These are phyloP conservation scores for Acanthamoeba castellanii DNA, from an alignment of 208 protist species.

Conservation along the genomic window DNA sequence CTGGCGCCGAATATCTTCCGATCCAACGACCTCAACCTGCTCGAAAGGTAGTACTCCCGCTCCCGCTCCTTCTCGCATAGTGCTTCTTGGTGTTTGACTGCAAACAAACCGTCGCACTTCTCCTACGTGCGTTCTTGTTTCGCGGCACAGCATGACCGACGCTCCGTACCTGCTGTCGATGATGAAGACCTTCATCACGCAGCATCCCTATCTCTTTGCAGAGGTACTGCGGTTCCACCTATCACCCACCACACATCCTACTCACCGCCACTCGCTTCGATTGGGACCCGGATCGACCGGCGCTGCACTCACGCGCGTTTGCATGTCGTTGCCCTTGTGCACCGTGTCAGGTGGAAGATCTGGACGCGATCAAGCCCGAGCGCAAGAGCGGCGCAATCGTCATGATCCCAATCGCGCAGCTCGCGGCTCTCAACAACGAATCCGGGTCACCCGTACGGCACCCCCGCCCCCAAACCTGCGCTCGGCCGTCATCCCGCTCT, in stretches of 20 bases:
- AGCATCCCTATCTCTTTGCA: background rate
- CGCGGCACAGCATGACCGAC: constrained; percentile 14
- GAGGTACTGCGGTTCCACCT: background rate
- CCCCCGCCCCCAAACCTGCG: background rate
- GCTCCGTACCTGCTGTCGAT: constrained; percentile 21
- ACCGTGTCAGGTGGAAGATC: background rate
- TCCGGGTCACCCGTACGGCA: background rate
- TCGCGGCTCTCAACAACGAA: background rate
- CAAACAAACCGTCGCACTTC: too few relatives aligned
- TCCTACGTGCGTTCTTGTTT: background rate
- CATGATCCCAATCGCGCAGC: background rate
- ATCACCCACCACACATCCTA: background rate
- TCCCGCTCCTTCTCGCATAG: background rate
- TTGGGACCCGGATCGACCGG: background rate
- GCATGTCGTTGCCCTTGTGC: background rate
- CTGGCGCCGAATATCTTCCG: constrained; percentile 16
- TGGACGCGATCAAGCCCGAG: background rate
- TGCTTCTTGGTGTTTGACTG: background rate
- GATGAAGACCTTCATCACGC: constrained; percentile 43
- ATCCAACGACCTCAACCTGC: constrained; percentile 26
- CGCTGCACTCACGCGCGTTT: too few relatives aligned
- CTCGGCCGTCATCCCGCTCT: too few relatives aligned
- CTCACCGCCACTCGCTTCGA: background rate
- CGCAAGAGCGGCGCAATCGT: background rate
- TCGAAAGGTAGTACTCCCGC: background rate